Base-by-base conservation (phyloP, 495 filamentous ascomycete genomes). In the Neurospora sp. region DNA sequence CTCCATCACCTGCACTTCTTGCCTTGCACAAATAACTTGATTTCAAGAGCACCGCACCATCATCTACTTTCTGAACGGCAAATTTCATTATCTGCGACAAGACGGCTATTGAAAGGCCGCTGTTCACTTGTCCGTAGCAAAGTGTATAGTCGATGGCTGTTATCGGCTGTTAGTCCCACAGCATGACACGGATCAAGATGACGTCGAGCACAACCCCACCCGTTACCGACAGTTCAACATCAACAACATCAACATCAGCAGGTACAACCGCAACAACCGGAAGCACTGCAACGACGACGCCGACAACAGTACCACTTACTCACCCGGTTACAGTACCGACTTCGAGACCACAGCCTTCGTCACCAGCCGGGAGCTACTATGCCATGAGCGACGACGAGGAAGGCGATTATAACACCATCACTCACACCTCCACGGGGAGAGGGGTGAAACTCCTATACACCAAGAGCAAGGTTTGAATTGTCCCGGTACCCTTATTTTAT, bases 321-420 rank as follows among this genome's bases (percentile, higher is more conserved):
- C 6, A 4, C 15, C 54, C 54, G 54, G 34, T 10, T 36, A 1
- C 54, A 66, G 54, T 19, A 34, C 28, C 7, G 15, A 34, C 28
- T 66, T 66, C 15, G 28, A 66, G 13, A 66, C 79, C 79, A 36
- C 78, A 81, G 72, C 77, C 85, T 37, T 79, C 81, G 13, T 98
- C 96, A 31, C 94, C 96, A 7, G 86, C 93, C 1, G 94, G 92
- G 19, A 97, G 94, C 74, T 97, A 94, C 86, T 98, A 97, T 87
- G 96, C 94, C 77, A 86, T 98, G 85, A 97, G 94, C 81, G 96
- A 99, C 83, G 94, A 97, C 74, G 94, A 97, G 69, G 96, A 99
- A 82, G 91, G 90, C 75, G 96, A 94, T 75, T 99, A 99, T 83
- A 93, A 94, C 79, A 98, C 94, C 31, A 96, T 99, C 81, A 93